Percentiles rank a stretch among this genome's conserved stretches.
Conservation (phyloP, 768 basidiomycete genomes). For the Megacollybia marginata region DNA sequence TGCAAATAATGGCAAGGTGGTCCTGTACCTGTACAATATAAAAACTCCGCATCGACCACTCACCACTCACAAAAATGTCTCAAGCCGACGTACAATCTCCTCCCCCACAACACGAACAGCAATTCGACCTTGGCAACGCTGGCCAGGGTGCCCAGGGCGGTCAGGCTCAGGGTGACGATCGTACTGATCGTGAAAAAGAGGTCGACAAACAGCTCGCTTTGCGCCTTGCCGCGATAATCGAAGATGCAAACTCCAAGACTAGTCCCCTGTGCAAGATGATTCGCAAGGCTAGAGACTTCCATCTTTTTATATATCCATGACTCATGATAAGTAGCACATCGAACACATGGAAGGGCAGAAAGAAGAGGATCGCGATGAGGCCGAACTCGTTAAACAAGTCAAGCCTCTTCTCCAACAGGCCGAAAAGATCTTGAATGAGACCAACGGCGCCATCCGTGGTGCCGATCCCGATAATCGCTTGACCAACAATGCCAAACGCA, state of each 20-base stretch:
- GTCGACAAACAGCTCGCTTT: constrained; percentile 22
- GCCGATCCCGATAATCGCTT: constrained; percentile 29
- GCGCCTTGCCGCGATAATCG: constrained; percentile 26
- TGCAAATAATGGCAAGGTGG: too few relatives aligned
- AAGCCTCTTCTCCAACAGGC: constrained; percentile 29
- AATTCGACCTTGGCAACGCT: not conserved
- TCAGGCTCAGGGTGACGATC: constrained; percentile 4
- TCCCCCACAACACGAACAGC: not conserved
- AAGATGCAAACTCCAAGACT: constrained; percentile 23
- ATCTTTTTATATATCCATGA: not conserved
- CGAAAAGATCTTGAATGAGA: constrained; percentile 30
- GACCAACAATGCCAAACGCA: constrained; percentile 25
- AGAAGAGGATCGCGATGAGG: constrained; percentile 24
- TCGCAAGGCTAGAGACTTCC: constrained; percentile 19
- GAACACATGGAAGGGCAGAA: constrained; percentile 25
- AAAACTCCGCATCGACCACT: too few relatives aligned
- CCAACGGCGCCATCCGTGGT: constrained; percentile 26
- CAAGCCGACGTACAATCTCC: not conserved
- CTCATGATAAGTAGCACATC: constrained; percentile 18
- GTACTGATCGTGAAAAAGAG: constrained; percentile 16
- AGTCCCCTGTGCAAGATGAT: constrained; percentile 26
- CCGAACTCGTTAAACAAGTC: constrained; percentile 16
- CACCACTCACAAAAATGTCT: not conserved
- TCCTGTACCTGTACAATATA: too few relatives aligned
- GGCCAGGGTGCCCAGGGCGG: not conserved